These are phyloP conservation scores for Cucurbita pepo DNA, from an alignment of 306 rosid genomes.

Conservation along the genomic window DNA sequence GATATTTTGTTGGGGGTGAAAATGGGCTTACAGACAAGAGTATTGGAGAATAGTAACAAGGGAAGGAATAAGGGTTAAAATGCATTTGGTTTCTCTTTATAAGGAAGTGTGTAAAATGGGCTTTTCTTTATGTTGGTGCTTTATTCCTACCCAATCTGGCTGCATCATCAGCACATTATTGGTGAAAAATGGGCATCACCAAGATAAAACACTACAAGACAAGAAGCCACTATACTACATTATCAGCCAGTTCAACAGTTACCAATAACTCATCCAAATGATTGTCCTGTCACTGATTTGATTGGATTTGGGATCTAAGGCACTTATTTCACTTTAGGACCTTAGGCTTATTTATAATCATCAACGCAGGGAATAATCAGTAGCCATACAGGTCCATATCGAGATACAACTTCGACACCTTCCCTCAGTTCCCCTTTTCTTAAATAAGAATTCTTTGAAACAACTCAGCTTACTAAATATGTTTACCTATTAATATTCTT, in stretches of 20 bases:
- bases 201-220: background rate
- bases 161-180: background rate
- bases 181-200: background rate
- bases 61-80: background rate
- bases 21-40: background rate
- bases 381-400: background rate
- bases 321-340: background rate
- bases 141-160: background rate
- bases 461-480: background rate
- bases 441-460: background rate
- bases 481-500: background rate
- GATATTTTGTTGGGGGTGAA: background rate
- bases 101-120: background rate
- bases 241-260: background rate
- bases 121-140: background rate
- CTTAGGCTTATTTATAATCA: background rate
- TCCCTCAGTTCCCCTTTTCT: background rate
- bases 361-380: background rate
- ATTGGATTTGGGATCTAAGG: background rate
- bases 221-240: background rate
- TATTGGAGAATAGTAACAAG: background rate
- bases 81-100: background rate
- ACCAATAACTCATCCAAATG: background rate
- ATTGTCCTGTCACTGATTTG: background rate
- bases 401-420: background rate